Percentiles rank a stretch among this genome's conserved stretches.
Conservation (phyloP, 352 stramenopile genomes). For the Pythium rishiriense region DNA sequence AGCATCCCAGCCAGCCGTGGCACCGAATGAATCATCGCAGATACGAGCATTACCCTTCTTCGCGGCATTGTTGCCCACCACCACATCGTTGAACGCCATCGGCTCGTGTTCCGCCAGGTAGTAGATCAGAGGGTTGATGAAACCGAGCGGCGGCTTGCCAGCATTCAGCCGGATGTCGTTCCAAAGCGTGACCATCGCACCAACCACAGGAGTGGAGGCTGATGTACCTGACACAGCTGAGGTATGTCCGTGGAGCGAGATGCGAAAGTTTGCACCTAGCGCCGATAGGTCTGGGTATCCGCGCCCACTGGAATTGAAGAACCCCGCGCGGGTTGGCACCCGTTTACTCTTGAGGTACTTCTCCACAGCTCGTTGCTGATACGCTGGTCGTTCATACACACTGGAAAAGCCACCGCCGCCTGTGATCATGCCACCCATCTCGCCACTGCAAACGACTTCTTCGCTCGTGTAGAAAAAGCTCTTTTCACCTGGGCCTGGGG, state of each 20-base stretch:
- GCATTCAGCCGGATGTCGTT: conserved; percentile 83
- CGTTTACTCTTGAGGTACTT: conserved; percentile 61
- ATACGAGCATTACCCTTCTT: conserved; percentile 37
- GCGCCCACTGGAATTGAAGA: conserved; percentile 84
- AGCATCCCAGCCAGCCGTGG: conserved; percentile 86
- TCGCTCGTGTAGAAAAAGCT: conserved; percentile 68
- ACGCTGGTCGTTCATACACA: conserved; percentile 69
- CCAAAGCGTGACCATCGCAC: conserved; percentile 86
- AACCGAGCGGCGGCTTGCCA: conserved; percentile 81
- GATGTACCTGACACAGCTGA: conserved; percentile 81
- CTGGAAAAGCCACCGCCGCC: conserved; percentile 89
- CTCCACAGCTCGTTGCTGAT: conserved; percentile 65
- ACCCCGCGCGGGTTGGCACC: conserved; percentile 44
- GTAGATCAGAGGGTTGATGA: conserved; percentile 88
- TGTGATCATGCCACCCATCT: conserved; percentile 77
- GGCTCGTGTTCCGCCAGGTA: conserved; percentile 56
- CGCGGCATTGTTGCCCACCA: conserved; percentile 82
- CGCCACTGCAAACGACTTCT: conserved; percentile 77
- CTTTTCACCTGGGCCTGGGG: conserved; percentile 26
- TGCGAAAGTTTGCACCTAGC: conserved; percentile 66
- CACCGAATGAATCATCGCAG: conserved; percentile 84
- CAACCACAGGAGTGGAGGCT: conserved; percentile 81
- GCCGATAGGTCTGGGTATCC: conserved; percentile 90
- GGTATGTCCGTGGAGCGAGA: conserved; percentile 53
- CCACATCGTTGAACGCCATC: conserved; percentile 83